Conservation (phyloP, 2,329 filamentous ascomycete species). For the Ascochyta koolunga region DNA sequence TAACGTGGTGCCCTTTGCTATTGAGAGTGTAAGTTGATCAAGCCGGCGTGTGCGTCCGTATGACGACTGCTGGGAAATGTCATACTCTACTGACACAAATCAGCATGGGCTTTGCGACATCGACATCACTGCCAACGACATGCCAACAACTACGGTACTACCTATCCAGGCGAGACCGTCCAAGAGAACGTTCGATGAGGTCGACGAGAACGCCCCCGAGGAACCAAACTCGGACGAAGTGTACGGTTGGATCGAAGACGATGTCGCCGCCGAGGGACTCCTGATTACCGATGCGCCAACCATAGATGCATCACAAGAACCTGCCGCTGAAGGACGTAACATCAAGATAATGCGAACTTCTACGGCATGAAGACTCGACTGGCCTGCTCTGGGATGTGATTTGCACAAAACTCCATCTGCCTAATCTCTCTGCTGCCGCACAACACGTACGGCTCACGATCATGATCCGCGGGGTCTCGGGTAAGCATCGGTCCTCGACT, state of each 20-base stretch:
- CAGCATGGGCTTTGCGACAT: conserved; percentile 44
- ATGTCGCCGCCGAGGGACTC: conserved; percentile 52
- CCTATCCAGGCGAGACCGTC: conserved; percentile 46
- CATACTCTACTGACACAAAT: conserved; percentile 25
- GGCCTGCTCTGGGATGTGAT: neutral
- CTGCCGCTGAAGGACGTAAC: conserved; percentile 29
- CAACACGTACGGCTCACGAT: neutral
- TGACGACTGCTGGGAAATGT: neutral
- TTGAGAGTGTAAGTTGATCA: conserved; percentile 53
- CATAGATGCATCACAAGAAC: conserved; percentile 19
- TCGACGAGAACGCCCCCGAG: conserved; percentile 66
- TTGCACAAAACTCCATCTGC: neutral
- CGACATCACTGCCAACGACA: conserved; percentile 39
- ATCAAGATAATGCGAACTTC: conserved; percentile 35
- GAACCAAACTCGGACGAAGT: conserved; percentile 68
- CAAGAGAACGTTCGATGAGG: conserved; percentile 65
- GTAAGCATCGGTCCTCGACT: conserved; percentile 10
- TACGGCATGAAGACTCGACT: conserved; percentile 21
- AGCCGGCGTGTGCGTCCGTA: neutral
- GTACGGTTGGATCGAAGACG: conserved; percentile 74
- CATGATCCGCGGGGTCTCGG: neutral
- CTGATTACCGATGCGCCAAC: conserved; percentile 41
- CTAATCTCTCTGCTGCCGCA: neutral
- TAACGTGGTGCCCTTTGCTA: conserved; percentile 57
- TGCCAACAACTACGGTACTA: conserved; percentile 30